Percentiles rank a stretch among this genome's conserved stretches.
Evolutionary conservation across 2,329 filamentous ascomycete species (phyloP).

Genomic region (Trichophyton simii): DNA sequence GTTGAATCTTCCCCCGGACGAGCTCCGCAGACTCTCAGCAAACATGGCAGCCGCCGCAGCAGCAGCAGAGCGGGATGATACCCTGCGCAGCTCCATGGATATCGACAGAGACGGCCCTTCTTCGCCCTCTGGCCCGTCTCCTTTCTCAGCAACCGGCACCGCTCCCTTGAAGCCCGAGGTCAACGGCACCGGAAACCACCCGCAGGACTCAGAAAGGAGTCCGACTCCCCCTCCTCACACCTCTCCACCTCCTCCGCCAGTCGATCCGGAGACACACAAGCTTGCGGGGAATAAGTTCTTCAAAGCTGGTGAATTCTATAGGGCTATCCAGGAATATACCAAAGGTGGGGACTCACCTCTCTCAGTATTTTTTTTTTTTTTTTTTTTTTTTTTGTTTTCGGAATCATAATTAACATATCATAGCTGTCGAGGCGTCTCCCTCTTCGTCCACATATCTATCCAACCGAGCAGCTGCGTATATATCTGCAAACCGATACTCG

Average conservation of each 20-base stretch:
- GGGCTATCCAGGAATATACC: constrained; percentile 84
- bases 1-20: constrained; percentile 78
- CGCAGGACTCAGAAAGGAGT: constrained; percentile 26
- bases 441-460: constrained; percentile 79
- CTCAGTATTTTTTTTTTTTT: constrained; percentile 4
- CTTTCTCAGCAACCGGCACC: constrained; percentile 25
- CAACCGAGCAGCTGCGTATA: constrained; percentile 89
- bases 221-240: constrained; percentile 36
- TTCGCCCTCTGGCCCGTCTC: constrained; percentile 31
- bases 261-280: constrained; percentile 87
- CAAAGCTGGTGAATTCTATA: constrained; percentile 80
- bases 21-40: constrained; percentile 62
- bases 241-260: constrained; percentile 31
- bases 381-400: constrained; percentile 5
- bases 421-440: constrained; percentile 80
- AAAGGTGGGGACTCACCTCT: constrained; percentile 52
- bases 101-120: constrained; percentile 52
- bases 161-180: constrained; percentile 13
- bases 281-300: constrained; percentile 90
- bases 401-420: constrained; percentile 2
- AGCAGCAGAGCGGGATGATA: background rate
- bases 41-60: constrained; percentile 35
- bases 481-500: constrained; percentile 68
- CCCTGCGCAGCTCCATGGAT: constrained; percentile 55
- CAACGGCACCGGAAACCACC: constrained; percentile 21